These are phyloP conservation scores for Leccinum sublutescens DNA, from an alignment of 768 basidiomycete genomes.

Conservation along the genomic window DNA sequence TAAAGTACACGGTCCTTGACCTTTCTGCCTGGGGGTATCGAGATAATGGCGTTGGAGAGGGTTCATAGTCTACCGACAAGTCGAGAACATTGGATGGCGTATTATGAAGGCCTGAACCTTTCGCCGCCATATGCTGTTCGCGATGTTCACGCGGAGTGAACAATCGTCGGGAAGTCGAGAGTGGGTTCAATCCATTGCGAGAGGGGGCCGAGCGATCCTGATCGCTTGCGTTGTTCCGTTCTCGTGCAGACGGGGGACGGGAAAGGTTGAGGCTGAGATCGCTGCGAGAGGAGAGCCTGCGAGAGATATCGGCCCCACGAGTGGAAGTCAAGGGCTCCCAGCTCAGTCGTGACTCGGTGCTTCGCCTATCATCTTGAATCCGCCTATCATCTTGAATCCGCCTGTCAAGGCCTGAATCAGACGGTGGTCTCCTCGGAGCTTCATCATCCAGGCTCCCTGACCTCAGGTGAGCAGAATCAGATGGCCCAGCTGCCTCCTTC, in stretches of 20 bases:
- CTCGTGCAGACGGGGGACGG: constrained; percentile 29
- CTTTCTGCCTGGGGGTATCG: constrained; percentile 39
- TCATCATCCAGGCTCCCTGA: constrained; percentile 59
- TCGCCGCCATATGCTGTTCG: constrained; percentile 35
- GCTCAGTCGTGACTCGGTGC: constrained; percentile 47
- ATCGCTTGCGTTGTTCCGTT: constrained; percentile 26
- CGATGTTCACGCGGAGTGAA: constrained; percentile 58
- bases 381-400: constrained; percentile 50
- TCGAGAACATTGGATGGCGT: constrained; percentile 29
- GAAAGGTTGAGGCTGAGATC: constrained; percentile 19
- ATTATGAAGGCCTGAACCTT: constrained; percentile 15
- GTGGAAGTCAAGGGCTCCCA: constrained; percentile 38
- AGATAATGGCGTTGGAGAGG: constrained; percentile 46
- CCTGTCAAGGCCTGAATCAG: constrained; percentile 36
- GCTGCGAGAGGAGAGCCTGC: constrained; percentile 26
- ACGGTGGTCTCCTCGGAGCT: constrained; percentile 32
- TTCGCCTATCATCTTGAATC: constrained; percentile 56
- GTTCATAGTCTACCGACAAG: constrained; percentile 38
- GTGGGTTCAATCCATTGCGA: constrained; percentile 19
- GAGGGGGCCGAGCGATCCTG: constrained; percentile 27
- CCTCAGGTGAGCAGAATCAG: constrained; percentile 40
- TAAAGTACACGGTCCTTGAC: constrained; percentile 45
- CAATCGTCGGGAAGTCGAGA: constrained; percentile 47
- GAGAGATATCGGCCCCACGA: constrained; percentile 24
- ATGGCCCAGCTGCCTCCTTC: constrained; percentile 46